Evolutionary conservation across 768 basidiomycete genomes (phyloP).

Genomic region (Cyathus striatus): DNA sequence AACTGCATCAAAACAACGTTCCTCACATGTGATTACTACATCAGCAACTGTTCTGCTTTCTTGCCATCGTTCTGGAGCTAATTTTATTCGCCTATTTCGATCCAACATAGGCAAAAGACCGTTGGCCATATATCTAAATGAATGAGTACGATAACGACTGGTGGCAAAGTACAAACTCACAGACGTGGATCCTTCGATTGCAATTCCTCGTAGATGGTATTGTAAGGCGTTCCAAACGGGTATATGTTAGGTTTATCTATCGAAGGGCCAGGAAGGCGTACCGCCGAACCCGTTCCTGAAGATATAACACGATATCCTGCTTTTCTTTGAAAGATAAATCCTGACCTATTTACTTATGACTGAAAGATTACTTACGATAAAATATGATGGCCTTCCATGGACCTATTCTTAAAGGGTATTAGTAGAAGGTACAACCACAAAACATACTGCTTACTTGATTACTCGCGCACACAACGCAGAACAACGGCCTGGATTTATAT

Average conservation of each 20-base stretch:
- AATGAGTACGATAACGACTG: constrained; percentile 4
- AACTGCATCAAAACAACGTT: constrained; percentile 96
- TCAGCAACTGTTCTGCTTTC: constrained; percentile 87
- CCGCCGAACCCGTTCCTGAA: constrained; percentile 94
- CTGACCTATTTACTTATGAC: constrained; percentile 5
- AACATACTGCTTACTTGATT: constrained; percentile 68
- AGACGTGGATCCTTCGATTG: constrained; percentile 75
- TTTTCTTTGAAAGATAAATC: constrained; percentile 51
- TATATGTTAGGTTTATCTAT: constrained; percentile 99
- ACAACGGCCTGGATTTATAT: constrained; percentile 73
- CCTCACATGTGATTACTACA: constrained; percentile 97
- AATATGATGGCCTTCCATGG: constrained; percentile 96
- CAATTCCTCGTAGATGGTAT: constrained; percentile 90
- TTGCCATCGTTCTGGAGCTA: constrained; percentile 96
- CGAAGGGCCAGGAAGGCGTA: constrained; percentile 91
- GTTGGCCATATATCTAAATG: constrained; percentile 80
- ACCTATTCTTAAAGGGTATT: constrained; percentile 67
- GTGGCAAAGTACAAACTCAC: constrained; percentile 39
- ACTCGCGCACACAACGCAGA: constrained; percentile 99
- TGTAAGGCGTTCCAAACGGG: constrained; percentile 94
- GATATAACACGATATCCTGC: constrained; percentile 91
- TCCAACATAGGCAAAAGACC: constrained; percentile 95
- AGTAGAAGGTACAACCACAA: constrained; percentile 2
- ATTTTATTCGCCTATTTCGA: constrained; percentile 87
- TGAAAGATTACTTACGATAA: constrained; percentile 57